Conservation (phyloP, 2,329 filamentous ascomycete genomes). For the Hortaea werneckii region DNA sequence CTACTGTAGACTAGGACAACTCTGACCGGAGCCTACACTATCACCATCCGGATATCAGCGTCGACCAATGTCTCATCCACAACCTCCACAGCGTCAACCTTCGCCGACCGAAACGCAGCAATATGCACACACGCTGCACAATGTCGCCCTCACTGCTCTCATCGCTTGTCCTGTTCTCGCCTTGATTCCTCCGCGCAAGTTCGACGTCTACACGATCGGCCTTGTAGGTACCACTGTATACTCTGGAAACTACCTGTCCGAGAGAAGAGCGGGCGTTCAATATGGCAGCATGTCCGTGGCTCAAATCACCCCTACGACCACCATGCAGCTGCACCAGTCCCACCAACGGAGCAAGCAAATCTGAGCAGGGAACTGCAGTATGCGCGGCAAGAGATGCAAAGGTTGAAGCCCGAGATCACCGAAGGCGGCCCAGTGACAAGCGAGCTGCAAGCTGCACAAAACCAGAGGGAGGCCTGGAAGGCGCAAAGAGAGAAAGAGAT, state of each 20-base stretch:
- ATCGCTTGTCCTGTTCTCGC: conserved; percentile 46
- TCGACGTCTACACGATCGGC: conserved; percentile 50
- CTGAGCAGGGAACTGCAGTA: conserved; percentile 5
- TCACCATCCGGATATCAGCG: too few relatives aligned
- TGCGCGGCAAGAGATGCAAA: conserved; percentile 6
- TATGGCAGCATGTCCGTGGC: conserved; percentile 21
- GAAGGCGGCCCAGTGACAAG: conserved; percentile 2
- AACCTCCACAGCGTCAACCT: conserved; percentile 15
- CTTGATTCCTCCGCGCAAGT: conserved; percentile 49
- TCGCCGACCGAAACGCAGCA: conserved; percentile 17
- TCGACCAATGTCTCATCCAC: conserved; percentile 16
- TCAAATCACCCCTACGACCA: background rate
- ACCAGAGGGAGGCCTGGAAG: conserved; percentile 36
- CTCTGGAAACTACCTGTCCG: conserved; percentile 40
- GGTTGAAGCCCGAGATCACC: background rate
- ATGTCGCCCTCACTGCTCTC: conserved; percentile 39
- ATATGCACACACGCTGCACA: conserved; percentile 29
- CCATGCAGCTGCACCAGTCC: conserved; percentile 1
- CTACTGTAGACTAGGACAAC: too few relatives aligned
- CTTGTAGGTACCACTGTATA: conserved; percentile 40
- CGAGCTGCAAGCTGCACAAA: conserved; percentile 14
- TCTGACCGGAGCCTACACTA: too few relatives aligned
- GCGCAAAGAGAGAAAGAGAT: conserved; percentile 33
- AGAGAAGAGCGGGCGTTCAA: conserved; percentile 21
- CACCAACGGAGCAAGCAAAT: conserved; percentile 7